Evolutionary conservation across 2,329 filamentous ascomycete genomes (phyloP).

Genomic region (Orbilia oligospora): DNA sequence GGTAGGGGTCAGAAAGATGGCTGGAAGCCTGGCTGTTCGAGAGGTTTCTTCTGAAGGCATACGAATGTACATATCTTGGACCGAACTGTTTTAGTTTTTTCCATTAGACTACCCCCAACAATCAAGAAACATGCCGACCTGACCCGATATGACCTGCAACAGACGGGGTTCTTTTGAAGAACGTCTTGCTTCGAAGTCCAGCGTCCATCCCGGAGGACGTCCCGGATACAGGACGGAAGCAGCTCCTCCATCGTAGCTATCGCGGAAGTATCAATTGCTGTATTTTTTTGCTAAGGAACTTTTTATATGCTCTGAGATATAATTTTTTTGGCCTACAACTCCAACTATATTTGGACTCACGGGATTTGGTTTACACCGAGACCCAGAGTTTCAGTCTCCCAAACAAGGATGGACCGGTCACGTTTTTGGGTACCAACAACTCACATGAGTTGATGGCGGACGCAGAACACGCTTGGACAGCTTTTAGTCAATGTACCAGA

Average conservation of each 20-base stretch:
- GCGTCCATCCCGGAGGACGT: slow-evolving; percentile 38
- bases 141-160: slow-evolving; percentile 60
- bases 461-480: slow-evolving; percentile 60
- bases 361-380: slow-evolving; percentile 60
- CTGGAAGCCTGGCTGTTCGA: slow-evolving; percentile 59
- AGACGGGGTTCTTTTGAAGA: slow-evolving; percentile 44
- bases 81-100: slow-evolving; percentile 61
- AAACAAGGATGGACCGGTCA: slow-evolving; percentile 61
- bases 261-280: slow-evolving; percentile 31
- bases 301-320: slow-evolving; percentile 55
- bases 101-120: slow-evolving; percentile 60
- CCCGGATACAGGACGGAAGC: slow-evolving; percentile 36
- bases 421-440: slow-evolving; percentile 60
- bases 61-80: slow-evolving; percentile 62
- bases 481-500: slow-evolving; percentile 58
- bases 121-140: slow-evolving; percentile 61
- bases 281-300: slow-evolving; percentile 34
- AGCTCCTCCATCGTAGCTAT: slow-evolving; percentile 44
- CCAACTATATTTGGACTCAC: slow-evolving; percentile 52
- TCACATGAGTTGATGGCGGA: slow-evolving; percentile 61
- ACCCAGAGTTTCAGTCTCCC: slow-evolving; percentile 59
- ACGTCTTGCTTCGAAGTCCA: slow-evolving; percentile 53
- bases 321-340: slow-evolving; percentile 9
- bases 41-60: slow-evolving; percentile 54
- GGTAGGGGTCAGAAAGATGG: slow-evolving; percentile 61